Evolutionary conservation across 2,329 filamentous ascomycete species (phyloP), one percentile per base, ranked within the genome.

Genomic region (Lecanosticta acicola): DNA sequence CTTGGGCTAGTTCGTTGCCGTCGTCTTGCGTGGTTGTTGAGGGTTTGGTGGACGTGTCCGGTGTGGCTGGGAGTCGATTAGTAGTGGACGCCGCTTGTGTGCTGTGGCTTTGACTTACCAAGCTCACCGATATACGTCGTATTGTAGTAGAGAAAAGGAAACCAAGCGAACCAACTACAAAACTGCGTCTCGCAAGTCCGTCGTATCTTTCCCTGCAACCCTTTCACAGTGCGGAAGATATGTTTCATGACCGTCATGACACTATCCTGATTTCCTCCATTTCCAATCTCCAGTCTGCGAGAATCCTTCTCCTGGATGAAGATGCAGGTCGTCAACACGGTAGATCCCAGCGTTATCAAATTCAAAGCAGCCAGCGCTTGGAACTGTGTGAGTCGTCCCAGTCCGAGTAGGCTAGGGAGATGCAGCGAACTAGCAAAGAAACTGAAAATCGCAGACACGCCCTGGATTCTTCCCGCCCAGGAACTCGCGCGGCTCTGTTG

Each of bases 121-220:
- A 55, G 48, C 36, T 55, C 53, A 7, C 53, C 53, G 14, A 55
- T 53, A n/a, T 49, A 55, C 11, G 53, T 55, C 5, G 53, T 55
- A 33, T 44, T 55, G 21, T 55, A 55, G 26, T 50, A 55, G 18
- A 46, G 33, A n/a, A 55, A 48, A 18, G 53, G 50, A 49, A 55
- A 55, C 53, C 53, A 55, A 8, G 50, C 53, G 42, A 48, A 44
- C 53, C 53, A 55, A 19, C 37, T 43, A 4, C 39, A 43, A 11
- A 53, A 44, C 18, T 55, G 53, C 16, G 47, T 46, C 29, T 45
- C 36, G 33, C 53, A 55, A 7, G 53, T 46, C 32, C 43, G 42
- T 16, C 38, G 37, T n/a, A 55, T 46, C 32, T 36, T 55, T 17
- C 21, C 43, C 13, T 42, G 45, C 14, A 55, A 16, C 3, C 42